These are phyloP conservation scores for Parastagonospora avenae DNA, from an alignment of 2,329 filamentous ascomycete genomes.

Conservation along the genomic window DNA sequence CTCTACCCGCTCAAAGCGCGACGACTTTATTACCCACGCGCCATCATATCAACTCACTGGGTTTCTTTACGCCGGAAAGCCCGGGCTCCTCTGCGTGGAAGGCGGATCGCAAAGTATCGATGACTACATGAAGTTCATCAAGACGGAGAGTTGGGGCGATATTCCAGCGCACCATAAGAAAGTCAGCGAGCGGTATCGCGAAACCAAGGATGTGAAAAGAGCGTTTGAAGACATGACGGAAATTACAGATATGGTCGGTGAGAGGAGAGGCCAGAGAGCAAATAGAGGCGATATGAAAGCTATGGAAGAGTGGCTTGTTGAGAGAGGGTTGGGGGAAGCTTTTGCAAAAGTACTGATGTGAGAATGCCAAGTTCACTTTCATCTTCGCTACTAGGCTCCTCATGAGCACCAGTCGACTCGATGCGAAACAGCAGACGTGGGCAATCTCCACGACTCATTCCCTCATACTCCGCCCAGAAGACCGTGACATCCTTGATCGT, in stretches of 20 bases:
- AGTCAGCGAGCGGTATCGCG: constrained; percentile 61
- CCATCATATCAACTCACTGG: constrained; percentile 61
- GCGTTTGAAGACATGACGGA: constrained; percentile 63
- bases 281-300: constrained; percentile 62
- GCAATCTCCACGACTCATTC: not conserved
- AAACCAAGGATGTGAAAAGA: constrained; percentile 42
- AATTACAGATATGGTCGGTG: constrained; percentile 58
- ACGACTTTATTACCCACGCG: constrained; percentile 62
- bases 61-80: constrained; percentile 66
- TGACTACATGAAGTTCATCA: constrained; percentile 67
- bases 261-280: constrained; percentile 55
- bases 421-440: constrained; percentile 9
- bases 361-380: not conserved
- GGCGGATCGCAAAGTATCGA: constrained; percentile 57
- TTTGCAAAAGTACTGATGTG: constrained; percentile 51
- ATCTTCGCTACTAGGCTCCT: too few relatives aligned
- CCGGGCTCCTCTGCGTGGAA: constrained; percentile 60
- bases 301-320: constrained; percentile 56
- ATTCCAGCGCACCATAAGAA: constrained; percentile 68
- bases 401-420: not conserved
- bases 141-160: constrained; percentile 67
- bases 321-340: constrained; percentile 52
- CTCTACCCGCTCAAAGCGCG: constrained; percentile 63
- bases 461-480: constrained; percentile 3
- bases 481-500: constrained; percentile 6